Percentiles rank a stretch among this genome's conserved stretches.
Evolutionary conservation across 2,329 filamentous ascomycete genomes (phyloP).

Genomic region (Knoxdaviesia capensis): DNA sequence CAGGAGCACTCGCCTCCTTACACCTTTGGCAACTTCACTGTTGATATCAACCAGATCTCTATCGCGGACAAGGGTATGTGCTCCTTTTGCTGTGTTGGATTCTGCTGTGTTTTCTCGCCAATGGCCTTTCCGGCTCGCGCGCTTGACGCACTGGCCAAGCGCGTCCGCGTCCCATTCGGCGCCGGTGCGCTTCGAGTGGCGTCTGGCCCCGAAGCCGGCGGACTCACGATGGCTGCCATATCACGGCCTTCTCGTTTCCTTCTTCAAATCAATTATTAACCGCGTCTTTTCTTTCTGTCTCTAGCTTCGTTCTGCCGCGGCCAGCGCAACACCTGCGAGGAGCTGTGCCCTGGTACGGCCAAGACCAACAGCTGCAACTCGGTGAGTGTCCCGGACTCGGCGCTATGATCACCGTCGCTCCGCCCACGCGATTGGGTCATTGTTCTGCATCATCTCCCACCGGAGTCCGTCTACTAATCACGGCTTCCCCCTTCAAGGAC

Average conservation of each 20-base stretch:
- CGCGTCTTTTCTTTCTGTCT: not conserved
- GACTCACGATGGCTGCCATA: too few relatives aligned
- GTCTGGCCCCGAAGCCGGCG: too few relatives aligned
- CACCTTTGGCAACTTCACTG: constrained; percentile 4
- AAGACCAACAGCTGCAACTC: constrained; percentile 22
- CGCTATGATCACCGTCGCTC: not conserved
- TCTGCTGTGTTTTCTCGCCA: not conserved
- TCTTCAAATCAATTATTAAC: too few relatives aligned
- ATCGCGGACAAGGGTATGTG: constrained; percentile 3
- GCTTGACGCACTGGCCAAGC: too few relatives aligned
- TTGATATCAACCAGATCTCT: constrained; percentile 2
- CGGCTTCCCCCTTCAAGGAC: constrained; percentile 9
- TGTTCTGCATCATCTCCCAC: too few relatives aligned
- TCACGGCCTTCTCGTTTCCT: too few relatives aligned
- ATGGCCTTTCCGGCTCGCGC: not conserved
- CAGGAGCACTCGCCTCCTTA: constrained; percentile 1
- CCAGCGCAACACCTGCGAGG: constrained; percentile 27
- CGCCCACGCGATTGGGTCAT: not conserved
- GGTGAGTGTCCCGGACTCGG: constrained; percentile 16
- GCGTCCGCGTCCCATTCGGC: too few relatives aligned
- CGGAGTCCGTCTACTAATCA: too few relatives aligned
- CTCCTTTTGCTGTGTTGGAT: not conserved
- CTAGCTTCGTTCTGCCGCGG: constrained; percentile 30
- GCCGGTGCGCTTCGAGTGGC: too few relatives aligned
- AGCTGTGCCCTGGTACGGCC: constrained; percentile 21